These are phyloP conservation scores for Bacterosira constricta DNA, from an alignment of 108 stramenopile genomes.

Conservation along the genomic window DNA sequence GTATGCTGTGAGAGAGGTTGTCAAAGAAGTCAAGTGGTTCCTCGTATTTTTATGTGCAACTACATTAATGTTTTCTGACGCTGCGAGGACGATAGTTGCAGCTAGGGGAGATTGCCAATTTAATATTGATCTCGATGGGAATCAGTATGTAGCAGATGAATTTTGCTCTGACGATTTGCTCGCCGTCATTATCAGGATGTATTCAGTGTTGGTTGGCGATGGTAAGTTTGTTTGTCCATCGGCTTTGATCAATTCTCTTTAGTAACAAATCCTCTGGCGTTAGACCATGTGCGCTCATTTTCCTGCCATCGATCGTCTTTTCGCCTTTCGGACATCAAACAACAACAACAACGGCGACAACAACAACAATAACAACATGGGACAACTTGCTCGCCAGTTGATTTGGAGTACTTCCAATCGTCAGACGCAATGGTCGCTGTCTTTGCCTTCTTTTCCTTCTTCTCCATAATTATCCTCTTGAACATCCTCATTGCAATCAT, in stretches of 20 bases:
- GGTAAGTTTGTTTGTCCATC: too few species aligned
- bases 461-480: conserved; percentile 48
- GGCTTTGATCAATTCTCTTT: too few species aligned
- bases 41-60: conserved; percentile 32
- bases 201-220: conserved; percentile 43
- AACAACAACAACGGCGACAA: too few species aligned
- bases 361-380: too few species aligned
- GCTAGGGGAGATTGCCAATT: conserved; percentile 35
- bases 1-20: conserved; percentile 40
- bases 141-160: conserved; percentile 1
- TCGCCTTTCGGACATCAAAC: too few species aligned
- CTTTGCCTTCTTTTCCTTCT: conserved; percentile 43
- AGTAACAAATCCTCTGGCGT: too few species aligned
- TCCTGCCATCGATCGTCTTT: too few species aligned
- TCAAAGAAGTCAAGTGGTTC: conserved; percentile 47
- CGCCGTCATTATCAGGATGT: conserved; percentile 30
- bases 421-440: conserved; percentile 27
- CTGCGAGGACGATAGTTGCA: conserved; percentile 26
- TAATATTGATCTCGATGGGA: conserved; percentile 1
- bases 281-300: too few species aligned
- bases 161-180: conserved; percentile 33
- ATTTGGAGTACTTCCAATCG: conserved; percentile 38
- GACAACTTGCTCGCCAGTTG: too few species aligned
- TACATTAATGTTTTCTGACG: conserved; percentile 47
- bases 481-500: conserved; percentile 55